A percentile compares a stretch with the other conserved stretches of the same genome.
Evolutionary conservation across 495 filamentous ascomycete species (phyloP).

Genomic region (Penicillium cinerascens): DNA sequence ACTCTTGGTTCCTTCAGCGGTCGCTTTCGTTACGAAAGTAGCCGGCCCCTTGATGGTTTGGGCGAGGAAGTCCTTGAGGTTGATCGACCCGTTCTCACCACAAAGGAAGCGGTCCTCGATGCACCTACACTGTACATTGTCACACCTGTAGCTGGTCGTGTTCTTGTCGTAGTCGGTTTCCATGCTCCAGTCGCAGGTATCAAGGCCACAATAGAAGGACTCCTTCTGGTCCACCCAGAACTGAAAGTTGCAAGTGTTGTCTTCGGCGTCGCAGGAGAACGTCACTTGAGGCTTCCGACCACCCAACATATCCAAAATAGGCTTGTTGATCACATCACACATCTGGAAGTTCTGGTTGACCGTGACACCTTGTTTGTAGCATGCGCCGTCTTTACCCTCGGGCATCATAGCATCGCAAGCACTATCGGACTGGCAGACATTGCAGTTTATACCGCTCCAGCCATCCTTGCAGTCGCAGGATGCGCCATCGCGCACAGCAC

Average conservation of each 20-base stretch:
- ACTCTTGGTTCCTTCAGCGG: slow-evolving; percentile 59
- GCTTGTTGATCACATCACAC: slow-evolving; percentile 93
- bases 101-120: slow-evolving; percentile 91
- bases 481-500: slow-evolving; percentile 62
- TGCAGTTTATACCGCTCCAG: slow-evolving; percentile 98
- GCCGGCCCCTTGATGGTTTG: slow-evolving; percentile 82
- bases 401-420: slow-evolving; percentile 87
- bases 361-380: slow-evolving; percentile 85
- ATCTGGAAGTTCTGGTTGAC: slow-evolving; percentile 95
- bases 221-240: slow-evolving; percentile 94
- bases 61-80: slow-evolving; percentile 83
- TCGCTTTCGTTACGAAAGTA: slow-evolving; percentile 67
- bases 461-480: slow-evolving; percentile 87
- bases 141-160: slow-evolving; percentile 76
- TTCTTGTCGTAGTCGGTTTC: slow-evolving; percentile 69
- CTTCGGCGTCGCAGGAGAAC: slow-evolving; percentile 78
- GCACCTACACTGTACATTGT: slow-evolving; percentile 81
- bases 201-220: slow-evolving; percentile 92
- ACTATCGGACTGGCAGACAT: slow-evolving; percentile 79
- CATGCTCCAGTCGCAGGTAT: slow-evolving; percentile 70
- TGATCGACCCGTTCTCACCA: slow-evolving; percentile 83
- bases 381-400: slow-evolving; percentile 71
- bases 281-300: slow-evolving; percentile 85
- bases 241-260: slow-evolving; percentile 83
- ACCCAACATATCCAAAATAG: slow-evolving; percentile 84